Evolutionary conservation across 306 rosid species (phyloP), one percentile per base, ranked within the genome.

Genomic region (Gynostemma pentaphyllum): DNA sequence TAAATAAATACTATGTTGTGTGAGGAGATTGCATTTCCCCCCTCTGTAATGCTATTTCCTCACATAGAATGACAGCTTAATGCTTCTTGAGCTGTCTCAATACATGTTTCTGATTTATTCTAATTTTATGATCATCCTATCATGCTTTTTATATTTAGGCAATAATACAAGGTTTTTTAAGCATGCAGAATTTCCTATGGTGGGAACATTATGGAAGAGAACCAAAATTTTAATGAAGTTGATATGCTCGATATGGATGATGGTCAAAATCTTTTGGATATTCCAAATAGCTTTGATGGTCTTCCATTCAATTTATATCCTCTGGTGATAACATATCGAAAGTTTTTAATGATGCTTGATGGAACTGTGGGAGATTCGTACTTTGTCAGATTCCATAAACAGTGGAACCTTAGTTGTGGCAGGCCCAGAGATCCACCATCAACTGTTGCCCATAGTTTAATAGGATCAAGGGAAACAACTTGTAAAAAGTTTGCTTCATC

Each of bases 311-410:
- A 69, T 1, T 72, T 50, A 10, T 87, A 79, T 71, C 95, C 95
- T 44, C 86, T 87, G 55, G 80, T 83, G 41, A 75, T 87, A 63
- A 87, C 95, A 65, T 77, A 79, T 66, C 74, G 65, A 14, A 81
- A 83, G 52, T 84, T 87, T 70, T 39, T 87, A 62, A 71, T 79
- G 77, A 87, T 87, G 95, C 83, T 87, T 64, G 95, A 87, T 62
- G 79, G 84, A 67, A 81, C 82, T 64, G n/a, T 83, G 63, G 78
- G 87, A 32, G 69, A 74, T 66, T 83, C 95, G 10, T 87, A 45
- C 74, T 83, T 83, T 56, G 75, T 64, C 52, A 87, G 85, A 68
- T 74, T 79, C 57, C 54, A 59, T 55, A 74, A 54, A 26, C 21
- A 59, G 4, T 27, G 34, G 45, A 62, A 67, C 21, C 63, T 54